Conservation (phyloP, 257 asterid species). For the Solanum pinnatisectum region DNA sequence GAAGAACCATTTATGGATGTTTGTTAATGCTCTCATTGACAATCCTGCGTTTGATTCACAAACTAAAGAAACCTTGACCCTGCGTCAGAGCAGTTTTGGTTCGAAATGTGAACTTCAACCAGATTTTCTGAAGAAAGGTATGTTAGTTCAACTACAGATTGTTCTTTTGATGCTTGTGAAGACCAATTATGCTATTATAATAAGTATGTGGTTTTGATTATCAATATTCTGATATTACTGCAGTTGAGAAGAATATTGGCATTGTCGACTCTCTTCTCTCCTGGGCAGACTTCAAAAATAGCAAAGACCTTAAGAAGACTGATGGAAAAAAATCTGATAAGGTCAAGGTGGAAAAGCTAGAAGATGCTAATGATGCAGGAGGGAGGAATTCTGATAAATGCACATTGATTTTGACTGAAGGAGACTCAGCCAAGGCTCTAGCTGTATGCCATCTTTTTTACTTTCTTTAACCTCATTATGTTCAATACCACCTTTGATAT, state of each 20-base stretch:
- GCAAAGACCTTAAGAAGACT: conserved; percentile 86
- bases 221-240: conserved; percentile 7
- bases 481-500: background rate
- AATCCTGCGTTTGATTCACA: conserved; percentile 99
- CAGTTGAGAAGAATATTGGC: conserved; percentile 74
- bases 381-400: conserved; percentile 74
- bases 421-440: conserved; percentile 98
- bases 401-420: conserved; percentile 94
- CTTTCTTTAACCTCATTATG: background rate
- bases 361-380: conserved; percentile 93
- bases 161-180: background rate
- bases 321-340: conserved; percentile 69
- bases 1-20: conserved; percentile 88
- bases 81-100: conserved; percentile 83
- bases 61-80: conserved; percentile 94
- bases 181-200: background rate
- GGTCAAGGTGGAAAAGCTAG: conserved; percentile 62
- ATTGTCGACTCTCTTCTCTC: conserved; percentile 77
- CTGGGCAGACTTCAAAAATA: conserved; percentile 91
- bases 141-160: background rate
- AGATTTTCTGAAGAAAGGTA: conserved; percentile 81
- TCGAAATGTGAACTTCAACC: conserved; percentile 72
- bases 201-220: background rate
- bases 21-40: conserved; percentile 97
- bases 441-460: conserved; percentile 47